Conservation (phyloP, 306 rosid species). For the Prunus salicina region DNA sequence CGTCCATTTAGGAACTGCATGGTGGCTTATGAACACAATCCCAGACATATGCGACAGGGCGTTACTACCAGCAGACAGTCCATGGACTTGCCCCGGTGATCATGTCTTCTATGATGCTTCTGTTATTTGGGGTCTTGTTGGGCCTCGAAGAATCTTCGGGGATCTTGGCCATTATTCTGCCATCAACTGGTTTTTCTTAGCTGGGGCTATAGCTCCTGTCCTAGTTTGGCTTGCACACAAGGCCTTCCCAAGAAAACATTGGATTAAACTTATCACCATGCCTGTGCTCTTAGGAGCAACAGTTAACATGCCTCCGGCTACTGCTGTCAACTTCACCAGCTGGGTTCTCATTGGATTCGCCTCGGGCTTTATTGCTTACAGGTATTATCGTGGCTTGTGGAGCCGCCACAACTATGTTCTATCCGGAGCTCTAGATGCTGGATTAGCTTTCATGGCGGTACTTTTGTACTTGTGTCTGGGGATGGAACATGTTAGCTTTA, state of each 20-base stretch:
- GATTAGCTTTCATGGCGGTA: constrained; percentile 88
- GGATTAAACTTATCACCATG: constrained; percentile 63
- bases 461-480: constrained; percentile 61
- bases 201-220: constrained; percentile 66
- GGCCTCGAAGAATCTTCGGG: constrained; percentile 74
- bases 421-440: constrained; percentile 82
- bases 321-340: constrained; percentile 69
- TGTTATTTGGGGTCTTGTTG: constrained; percentile 80
- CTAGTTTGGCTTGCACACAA: constrained; percentile 76
- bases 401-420: constrained; percentile 68
- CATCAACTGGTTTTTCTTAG: constrained; percentile 80
- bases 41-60: constrained; percentile 63
- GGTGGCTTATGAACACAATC: constrained; percentile 76
- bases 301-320: constrained; percentile 69
- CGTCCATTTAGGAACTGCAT: constrained; percentile 69
- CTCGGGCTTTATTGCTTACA: constrained; percentile 60
- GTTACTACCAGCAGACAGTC: constrained; percentile 64
- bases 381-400: constrained; percentile 79
- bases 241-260: constrained; percentile 60
- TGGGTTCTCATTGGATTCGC: constrained; percentile 73
- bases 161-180: constrained; percentile 68
- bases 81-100: constrained; percentile 88
- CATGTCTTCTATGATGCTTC: constrained; percentile 90
- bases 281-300: constrained; percentile 66
- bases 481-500: constrained; percentile 46